Evolutionary conservation across 495 filamentous ascomycete species (phyloP).

Genomic region (Pseudomonodictys pantanalensis): DNA sequence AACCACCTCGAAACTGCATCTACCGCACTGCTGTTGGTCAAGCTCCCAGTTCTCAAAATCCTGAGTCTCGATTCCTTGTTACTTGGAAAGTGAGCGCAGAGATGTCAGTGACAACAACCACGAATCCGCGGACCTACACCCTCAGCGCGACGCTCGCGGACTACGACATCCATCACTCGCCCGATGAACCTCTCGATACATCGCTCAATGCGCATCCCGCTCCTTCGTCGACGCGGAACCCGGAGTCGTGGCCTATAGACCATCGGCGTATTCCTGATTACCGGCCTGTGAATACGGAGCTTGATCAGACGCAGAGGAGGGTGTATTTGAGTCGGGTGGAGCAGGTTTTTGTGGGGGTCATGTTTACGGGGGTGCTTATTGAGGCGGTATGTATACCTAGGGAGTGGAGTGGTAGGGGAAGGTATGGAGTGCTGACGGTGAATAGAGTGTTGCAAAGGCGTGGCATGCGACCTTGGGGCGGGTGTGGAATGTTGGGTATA

Average conservation of each 20-base stretch:
- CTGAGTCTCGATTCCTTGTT: neutral
- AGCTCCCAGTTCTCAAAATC: no score
- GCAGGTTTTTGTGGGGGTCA: conserved; percentile 48
- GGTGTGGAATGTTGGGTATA: conserved; percentile 47
- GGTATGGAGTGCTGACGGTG: neutral
- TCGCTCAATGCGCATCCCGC: conserved; percentile 31
- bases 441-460: conserved; percentile 41
- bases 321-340: conserved; percentile 47
- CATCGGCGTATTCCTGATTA: conserved; percentile 52
- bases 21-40: no score
- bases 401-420: neutral
- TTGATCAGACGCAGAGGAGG: conserved; percentile 44
- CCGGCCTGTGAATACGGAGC: conserved; percentile 49
- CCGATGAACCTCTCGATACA: conserved; percentile 23
- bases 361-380: conserved; percentile 54
- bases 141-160: conserved; percentile 44
- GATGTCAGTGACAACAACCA: conserved; percentile 45
- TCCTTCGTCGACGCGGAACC: conserved; percentile 29
- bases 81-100: neutral
- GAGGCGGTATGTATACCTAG: conserved; percentile 47
- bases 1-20: no score
- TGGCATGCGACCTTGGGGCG: conserved; percentile 49
- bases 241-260: conserved; percentile 46
- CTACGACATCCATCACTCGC: conserved; percentile 50
- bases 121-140: conserved; percentile 38